Percentiles rank a stretch among this genome's conserved stretches.
phyloP scores from a whole-genome alignment of 768 basidiomycete genomes.

The Pulveroboletus sp. region DNA sequence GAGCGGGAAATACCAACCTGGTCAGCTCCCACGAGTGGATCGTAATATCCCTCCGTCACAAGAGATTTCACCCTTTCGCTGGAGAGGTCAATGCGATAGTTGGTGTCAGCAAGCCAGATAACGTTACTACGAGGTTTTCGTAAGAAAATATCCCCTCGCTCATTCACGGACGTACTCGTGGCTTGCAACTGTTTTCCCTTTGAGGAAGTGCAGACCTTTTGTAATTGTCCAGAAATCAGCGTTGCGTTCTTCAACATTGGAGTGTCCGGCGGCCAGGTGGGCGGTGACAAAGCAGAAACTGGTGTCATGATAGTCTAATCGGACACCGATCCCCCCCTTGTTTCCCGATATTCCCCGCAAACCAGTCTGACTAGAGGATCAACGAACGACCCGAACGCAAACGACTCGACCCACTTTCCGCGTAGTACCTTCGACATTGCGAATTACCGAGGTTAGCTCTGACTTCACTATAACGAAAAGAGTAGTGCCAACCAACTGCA shows the following conservation, averaged over 20 bases:
- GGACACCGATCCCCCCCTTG: slow-evolving; percentile 94
- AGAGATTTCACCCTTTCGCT: slow-evolving; percentile 75
- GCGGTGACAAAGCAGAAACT: slow-evolving; percentile 94
- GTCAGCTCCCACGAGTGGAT: slow-evolving; percentile 73
- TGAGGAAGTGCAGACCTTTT: slow-evolving; percentile 78
- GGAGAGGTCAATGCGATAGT: slow-evolving; percentile 88
- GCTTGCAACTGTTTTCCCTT: slow-evolving; percentile 81
- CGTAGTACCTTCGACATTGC: slow-evolving; percentile 87
- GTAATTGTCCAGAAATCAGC: slow-evolving; percentile 87
- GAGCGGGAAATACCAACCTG: slow-evolving; percentile 52
- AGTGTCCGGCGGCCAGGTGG: slow-evolving; percentile 94
- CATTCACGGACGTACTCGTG: slow-evolving; percentile 67
- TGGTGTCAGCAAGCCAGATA: slow-evolving; percentile 92
- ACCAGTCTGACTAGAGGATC: slow-evolving; percentile 55
- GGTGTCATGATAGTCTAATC: slow-evolving; percentile 87
- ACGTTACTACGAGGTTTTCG: slow-evolving; percentile 60
- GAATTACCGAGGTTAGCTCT: slow-evolving; percentile 70
- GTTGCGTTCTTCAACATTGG: slow-evolving; percentile 86
- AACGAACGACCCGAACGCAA: background rate
- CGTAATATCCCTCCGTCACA: slow-evolving; percentile 61
- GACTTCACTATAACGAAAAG: slow-evolving; percentile 80
- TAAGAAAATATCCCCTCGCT: slow-evolving; percentile 4
- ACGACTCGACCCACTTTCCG: slow-evolving; percentile 62
- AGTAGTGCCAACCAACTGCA: slow-evolving; percentile 90
- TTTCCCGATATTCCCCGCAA: slow-evolving; percentile 93